phyloP scores from a whole-genome alignment of 176 grass and related monocot species.

The Oryza australiensis region DNA sequence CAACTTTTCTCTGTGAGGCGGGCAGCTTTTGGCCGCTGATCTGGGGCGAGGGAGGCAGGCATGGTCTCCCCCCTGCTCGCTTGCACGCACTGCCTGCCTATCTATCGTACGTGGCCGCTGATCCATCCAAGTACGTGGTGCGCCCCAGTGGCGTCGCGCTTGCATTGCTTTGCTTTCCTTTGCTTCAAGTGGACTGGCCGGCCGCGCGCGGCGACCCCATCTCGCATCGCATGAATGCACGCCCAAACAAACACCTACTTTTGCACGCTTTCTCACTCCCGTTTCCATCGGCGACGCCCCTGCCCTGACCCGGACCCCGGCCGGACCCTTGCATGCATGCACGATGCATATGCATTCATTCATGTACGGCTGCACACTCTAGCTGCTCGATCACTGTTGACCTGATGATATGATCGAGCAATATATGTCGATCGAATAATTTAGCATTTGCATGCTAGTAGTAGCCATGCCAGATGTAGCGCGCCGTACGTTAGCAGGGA shows the following conservation, averaged over 20 bases:
- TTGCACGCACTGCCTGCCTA: background rate
- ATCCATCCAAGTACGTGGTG: background rate
- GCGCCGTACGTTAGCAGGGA: too few relatives aligned
- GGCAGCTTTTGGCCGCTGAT: background rate
- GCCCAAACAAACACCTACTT: slow-evolving; percentile 28
- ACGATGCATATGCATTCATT: background rate
- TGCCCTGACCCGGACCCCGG: background rate
- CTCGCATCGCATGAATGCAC: background rate
- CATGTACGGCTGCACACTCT: background rate
- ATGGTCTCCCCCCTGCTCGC: background rate
- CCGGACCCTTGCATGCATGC: background rate
- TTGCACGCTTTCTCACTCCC: background rate
- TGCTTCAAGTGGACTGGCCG: background rate
- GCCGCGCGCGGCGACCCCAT: background rate
- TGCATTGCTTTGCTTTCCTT: background rate
- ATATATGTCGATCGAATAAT: background rate
- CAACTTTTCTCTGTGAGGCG: background rate
- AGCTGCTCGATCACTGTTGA: background rate
- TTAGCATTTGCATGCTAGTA: too few relatives aligned
- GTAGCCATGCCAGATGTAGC: too few relatives aligned
- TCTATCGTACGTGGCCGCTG: too few relatives aligned
- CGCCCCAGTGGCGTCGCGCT: background rate
- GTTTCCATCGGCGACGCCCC: background rate
- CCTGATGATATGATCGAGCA: background rate
- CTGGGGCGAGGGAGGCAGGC: background rate